Base-by-base conservation (phyloP, 139 green algal species). In the Zygnema circumcarinatum region DNA sequence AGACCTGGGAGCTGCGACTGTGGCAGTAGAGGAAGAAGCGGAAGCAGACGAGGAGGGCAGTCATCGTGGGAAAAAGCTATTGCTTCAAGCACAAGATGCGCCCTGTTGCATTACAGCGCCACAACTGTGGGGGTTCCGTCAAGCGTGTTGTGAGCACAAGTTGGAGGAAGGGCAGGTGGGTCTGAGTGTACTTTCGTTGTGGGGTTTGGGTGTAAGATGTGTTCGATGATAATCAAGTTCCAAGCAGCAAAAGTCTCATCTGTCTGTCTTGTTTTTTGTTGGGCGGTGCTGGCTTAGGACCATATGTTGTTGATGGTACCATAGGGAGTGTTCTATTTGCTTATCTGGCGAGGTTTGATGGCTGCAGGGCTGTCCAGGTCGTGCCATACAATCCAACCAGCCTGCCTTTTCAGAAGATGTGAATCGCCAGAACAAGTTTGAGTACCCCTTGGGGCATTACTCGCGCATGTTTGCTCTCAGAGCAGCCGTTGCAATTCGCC, bases 71-170 rank as follows among this genome's bases (percentile, higher is more conserved):
- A 36, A 75, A 62, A 62, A 75, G 0, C n/a, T 40, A 83, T 53
- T 76, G 20, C 56, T 91, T 38, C 38, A 52, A 29, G 84, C 87
- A 33, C 40, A 25, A 1, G 87, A 87, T 33, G 86, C 29, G 29
- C 83, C 87, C 1, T 86, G 47, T 75, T 91, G 83, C 69, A 76
- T 91, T 22, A 54, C 20, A 2, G 54, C 81, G 73, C 38, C 35
- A 0, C 35, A 42, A 29, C 74, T 91, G 67, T 91, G 87, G 87
- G 87, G 76, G 3, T 91, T 91, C 32, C 73, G 83, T n/a, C 54
- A 90, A 72, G 85, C 85, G 0, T 90, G 85, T 79, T 90, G 85
- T 79, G 85, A 90, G 85, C 85, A 90, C 85, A 89, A 90, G 85
- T 68, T 90, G 7, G 38, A 90, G 42, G 21, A 56, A 7, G 85